These are phyloP conservation scores for Ceratocystis alfenasii DNA, from an alignment of 2,329 filamentous ascomycete species.

Conservation along the genomic window DNA sequence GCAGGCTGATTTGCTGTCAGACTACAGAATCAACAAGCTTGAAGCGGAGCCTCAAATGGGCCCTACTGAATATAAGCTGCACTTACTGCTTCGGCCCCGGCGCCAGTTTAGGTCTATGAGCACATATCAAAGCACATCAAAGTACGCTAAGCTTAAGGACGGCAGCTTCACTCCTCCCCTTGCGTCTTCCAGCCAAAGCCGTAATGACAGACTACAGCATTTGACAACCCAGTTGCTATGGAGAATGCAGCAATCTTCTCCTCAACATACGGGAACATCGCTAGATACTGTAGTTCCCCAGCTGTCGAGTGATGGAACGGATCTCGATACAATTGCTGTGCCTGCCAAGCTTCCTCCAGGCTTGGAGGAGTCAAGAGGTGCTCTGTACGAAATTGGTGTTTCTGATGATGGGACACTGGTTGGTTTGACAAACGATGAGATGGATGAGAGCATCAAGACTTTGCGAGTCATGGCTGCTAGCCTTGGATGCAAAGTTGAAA, in stretches of 20 bases:
- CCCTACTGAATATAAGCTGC: slow-evolving; percentile 92
- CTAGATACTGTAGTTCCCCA: slow-evolving; percentile 63
- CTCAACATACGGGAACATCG: slow-evolving; percentile 71
- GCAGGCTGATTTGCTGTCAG: slow-evolving; percentile 37
- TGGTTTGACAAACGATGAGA: slow-evolving; percentile 77
- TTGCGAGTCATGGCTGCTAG: slow-evolving; percentile 84
- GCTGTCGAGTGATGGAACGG: slow-evolving; percentile 52
- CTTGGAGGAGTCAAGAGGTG: slow-evolving; percentile 83
- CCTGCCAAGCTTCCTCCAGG: slow-evolving; percentile 56
- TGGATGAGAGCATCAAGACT: slow-evolving; percentile 80
- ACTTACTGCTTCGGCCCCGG: slow-evolving; percentile 69
- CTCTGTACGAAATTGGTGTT: slow-evolving; percentile 91
- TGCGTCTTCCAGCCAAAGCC: slow-evolving; percentile 49
- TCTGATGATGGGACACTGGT: slow-evolving; percentile 87
- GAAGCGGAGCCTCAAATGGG: slow-evolving; percentile 88
- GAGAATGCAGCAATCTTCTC: slow-evolving; percentile 88
- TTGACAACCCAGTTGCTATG: slow-evolving; percentile 90
- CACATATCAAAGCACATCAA: slow-evolving; percentile 34
- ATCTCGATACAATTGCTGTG: slow-evolving; percentile 36
- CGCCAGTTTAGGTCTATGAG: slow-evolving; percentile 61
- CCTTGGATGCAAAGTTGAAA: slow-evolving; percentile 71
- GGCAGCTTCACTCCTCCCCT: slow-evolving; percentile 27
- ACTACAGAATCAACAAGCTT: slow-evolving; percentile 60
- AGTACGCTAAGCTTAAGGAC: slow-evolving; percentile 18
- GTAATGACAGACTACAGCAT: slow-evolving; percentile 76